A percentile compares a stretch with the other conserved stretches of the same genome.
Conservation (phyloP, 768 basidiomycete species). For the Melanogaster broomeanus region DNA sequence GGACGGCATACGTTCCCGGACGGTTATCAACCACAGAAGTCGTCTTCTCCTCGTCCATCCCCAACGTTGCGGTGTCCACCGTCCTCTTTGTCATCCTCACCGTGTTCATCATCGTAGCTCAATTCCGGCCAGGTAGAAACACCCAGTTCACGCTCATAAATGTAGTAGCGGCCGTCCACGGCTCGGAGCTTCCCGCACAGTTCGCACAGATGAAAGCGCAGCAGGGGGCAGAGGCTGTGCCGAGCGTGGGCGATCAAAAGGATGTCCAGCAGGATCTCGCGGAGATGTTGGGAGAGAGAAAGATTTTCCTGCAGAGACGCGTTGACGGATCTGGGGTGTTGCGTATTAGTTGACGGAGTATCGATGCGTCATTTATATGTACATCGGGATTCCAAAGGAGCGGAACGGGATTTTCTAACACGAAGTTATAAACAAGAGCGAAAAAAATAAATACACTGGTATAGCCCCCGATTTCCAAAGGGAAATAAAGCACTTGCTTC, state of each 20-base stretch:
- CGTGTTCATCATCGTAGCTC: slow-evolving; percentile 16
- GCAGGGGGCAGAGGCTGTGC: neutral
- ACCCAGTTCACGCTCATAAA: slow-evolving; percentile 24
- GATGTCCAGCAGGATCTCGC: neutral
- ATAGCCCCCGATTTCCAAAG: neutral
- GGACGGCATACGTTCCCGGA: slow-evolving; percentile 32
- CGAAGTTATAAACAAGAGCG: neutral
- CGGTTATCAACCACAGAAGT: slow-evolving; percentile 18
- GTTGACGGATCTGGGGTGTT: slow-evolving; percentile 19
- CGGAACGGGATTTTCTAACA: neutral
- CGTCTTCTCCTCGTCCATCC: slow-evolving; percentile 28
- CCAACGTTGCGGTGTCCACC: slow-evolving; percentile 25
- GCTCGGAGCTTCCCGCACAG: slow-evolving; percentile 24
- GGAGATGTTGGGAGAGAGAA: slow-evolving; percentile 6
- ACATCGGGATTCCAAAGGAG: neutral
- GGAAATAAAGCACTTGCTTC: neutral
- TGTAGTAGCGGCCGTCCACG: slow-evolving; percentile 21
- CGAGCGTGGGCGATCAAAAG: neutral
- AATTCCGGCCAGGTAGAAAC: slow-evolving; percentile 26
- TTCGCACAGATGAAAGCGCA: slow-evolving; percentile 13
- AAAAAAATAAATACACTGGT: neutral
- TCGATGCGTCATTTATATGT: neutral
- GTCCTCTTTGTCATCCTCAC: slow-evolving; percentile 25
- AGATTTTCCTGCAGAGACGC: slow-evolving; percentile 17
- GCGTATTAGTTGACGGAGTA: slow-evolving; percentile 14